Evolutionary conservation across 257 asterid species (phyloP), one percentile per base, ranked within the genome.

Genomic region (Fraxinus anomala): DNA sequence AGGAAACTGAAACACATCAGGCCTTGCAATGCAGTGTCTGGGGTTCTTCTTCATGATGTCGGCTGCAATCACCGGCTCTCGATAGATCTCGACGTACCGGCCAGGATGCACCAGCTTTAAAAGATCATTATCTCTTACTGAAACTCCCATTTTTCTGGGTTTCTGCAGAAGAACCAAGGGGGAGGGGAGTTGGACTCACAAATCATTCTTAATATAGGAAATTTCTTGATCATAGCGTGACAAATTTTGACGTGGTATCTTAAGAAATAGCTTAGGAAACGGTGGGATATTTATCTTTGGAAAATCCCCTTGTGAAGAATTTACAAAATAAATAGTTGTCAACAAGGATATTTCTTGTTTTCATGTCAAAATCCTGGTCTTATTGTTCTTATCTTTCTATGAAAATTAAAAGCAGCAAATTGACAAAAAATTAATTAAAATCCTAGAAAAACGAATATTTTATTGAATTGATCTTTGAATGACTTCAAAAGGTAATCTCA

Each of bases 1-100:
- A 0, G 94, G 93, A 69, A 61, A 85, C 79, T 86, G 83, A 72
- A 91, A 90, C 40, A 91, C 88, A 70, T 93, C 98, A 12, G 96
- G 94, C 81, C 97, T 76, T 7, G 96, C 84, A 30, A 91, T 65
- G 69, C 92, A 89, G 76, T 89, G 86, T n/a, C 87, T 80, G 16
- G 90, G 92, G 76, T 88, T 84, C 85, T 86, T 86, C 14, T 39
- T 77, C 88, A 86, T 83, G 79, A 51, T 17, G 6, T 51, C 23
- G 23, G 61, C 61, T 3, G 61, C 61, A 51, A 51, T 75, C 79
- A 88, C 61, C 7, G 96, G 92, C 71, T 86, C 68, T 47, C 12
- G 70, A 69, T 86, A 86, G 33, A 76, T 73, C 78, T 87, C 92
- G 5, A 86, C 80, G 30, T 76, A 83, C 47, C 88, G 79, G 0